phyloP scores from a whole-genome alignment of 139 green algal species.

The Micractinium sp. region DNA sequence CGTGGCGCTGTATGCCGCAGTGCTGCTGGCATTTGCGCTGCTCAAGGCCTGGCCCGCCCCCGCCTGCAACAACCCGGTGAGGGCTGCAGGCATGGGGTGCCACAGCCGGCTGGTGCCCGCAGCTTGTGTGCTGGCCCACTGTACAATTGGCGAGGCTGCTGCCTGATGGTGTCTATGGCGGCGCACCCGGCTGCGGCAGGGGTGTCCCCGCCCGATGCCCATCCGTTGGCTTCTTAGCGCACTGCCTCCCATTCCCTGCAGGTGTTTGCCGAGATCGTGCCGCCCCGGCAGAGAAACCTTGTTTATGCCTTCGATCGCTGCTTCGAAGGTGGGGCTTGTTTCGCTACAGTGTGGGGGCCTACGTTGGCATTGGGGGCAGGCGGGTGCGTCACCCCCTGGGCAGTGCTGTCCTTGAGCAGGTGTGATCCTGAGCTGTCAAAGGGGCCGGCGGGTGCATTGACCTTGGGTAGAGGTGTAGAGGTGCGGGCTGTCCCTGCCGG shows the following conservation, averaged over 20 bases:
- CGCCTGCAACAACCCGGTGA: slow-evolving; percentile 41
- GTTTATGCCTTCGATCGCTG: slow-evolving; percentile 85
- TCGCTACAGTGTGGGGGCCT: not conserved
- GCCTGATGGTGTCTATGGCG: too few species aligned
- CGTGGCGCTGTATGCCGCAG: slow-evolving; percentile 40
- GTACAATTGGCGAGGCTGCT: not conserved
- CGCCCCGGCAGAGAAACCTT: slow-evolving; percentile 67
- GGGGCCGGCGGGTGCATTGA: too few species aligned
- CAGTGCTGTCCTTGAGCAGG: too few species aligned
- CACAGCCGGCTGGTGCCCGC: not conserved
- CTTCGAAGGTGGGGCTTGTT: slow-evolving; percentile 55
- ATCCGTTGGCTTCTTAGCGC: not conserved
- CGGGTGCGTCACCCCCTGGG: too few species aligned
- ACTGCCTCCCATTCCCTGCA: slow-evolving; percentile 17
- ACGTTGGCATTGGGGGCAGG: too few species aligned
- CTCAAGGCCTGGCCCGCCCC: slow-evolving; percentile 41
- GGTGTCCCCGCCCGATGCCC: too few species aligned
- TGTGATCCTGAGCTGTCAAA: too few species aligned
- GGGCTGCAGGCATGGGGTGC: not conserved
- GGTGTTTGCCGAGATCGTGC: slow-evolving; percentile 85
- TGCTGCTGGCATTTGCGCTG: slow-evolving; percentile 51
- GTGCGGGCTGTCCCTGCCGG: too few species aligned
- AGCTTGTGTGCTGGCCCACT: not conserved
- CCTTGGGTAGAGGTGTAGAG: too few species aligned
- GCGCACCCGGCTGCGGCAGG: too few species aligned